Evolutionary conservation across 2,329 filamentous ascomycete species (phyloP).

Genomic region (Aspergillus aculeatus): DNA sequence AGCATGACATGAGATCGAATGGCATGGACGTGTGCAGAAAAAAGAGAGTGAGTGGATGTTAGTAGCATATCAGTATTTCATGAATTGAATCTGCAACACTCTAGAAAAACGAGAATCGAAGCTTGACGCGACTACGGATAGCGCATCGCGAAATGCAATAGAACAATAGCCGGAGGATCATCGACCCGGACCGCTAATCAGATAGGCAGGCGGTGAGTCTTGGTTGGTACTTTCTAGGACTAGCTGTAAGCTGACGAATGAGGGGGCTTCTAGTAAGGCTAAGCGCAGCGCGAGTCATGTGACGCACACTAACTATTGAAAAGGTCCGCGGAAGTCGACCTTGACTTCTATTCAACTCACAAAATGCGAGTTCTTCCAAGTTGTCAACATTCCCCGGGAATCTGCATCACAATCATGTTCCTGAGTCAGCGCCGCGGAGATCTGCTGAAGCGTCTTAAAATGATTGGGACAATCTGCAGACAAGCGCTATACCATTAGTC

Average conservation of each 20-base stretch:
- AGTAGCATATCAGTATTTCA: background rate
- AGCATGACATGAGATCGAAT: background rate
- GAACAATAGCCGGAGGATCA: background rate
- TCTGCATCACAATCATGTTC: background rate
- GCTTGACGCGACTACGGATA: background rate
- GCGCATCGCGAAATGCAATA: background rate
- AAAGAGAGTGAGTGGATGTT: background rate
- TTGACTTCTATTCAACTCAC: background rate
- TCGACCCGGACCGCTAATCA: background rate
- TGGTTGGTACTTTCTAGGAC: background rate
- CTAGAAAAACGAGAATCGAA: background rate
- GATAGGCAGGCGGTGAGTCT: background rate
- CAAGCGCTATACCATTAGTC: background rate
- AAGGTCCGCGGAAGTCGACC: background rate
- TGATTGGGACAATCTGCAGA: background rate
- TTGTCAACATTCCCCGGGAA: background rate
- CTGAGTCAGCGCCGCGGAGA: background rate
- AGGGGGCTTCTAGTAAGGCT: background rate
- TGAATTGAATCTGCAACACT: background rate
- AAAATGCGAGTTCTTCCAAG: background rate
- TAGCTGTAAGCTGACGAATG: background rate
- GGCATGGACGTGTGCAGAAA: background rate
- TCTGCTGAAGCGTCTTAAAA: background rate
- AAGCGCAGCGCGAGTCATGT: background rate
- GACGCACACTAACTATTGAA: background rate